A percentile compares a stretch with the other conserved stretches of the same genome.
phyloP scores from a whole-genome alignment of 768 basidiomycete genomes.

The Termitomyces sp. region DNA sequence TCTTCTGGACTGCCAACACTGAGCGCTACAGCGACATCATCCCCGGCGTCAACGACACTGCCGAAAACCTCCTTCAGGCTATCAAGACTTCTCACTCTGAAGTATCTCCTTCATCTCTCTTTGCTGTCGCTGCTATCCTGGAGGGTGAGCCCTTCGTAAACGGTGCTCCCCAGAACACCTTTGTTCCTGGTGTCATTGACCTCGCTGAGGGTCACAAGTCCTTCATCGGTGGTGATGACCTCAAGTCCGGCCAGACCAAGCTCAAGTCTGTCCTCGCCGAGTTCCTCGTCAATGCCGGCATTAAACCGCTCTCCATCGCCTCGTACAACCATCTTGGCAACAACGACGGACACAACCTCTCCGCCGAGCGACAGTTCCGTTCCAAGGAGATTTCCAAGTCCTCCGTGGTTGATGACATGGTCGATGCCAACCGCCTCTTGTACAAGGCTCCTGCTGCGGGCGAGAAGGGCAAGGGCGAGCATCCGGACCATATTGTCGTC shows the following conservation, averaged over 20 bases:
- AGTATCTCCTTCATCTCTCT: slow-evolving; percentile 94
- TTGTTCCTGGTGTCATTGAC: slow-evolving; percentile 90
- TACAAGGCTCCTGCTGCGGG: slow-evolving; percentile 78
- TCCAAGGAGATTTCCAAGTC: slow-evolving; percentile 99
- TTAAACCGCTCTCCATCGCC: slow-evolving; percentile 95
- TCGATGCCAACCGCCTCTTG: slow-evolving; percentile 80
- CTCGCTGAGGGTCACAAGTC: slow-evolving; percentile 85
- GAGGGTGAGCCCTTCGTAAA: slow-evolving; percentile 96
- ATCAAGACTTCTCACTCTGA: slow-evolving; percentile 86
- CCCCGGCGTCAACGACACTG: slow-evolving; percentile 92
- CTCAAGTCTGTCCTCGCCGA: slow-evolving; percentile 96
- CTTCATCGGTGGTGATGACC: slow-evolving; percentile 97
- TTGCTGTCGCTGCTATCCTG: slow-evolving; percentile 92
- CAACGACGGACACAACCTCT: slow-evolving; percentile 93
- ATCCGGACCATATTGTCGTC: slow-evolving; percentile 95
- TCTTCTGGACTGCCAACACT: slow-evolving; percentile 99
- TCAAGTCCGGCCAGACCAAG: slow-evolving; percentile 97
- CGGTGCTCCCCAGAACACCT: slow-evolving; percentile 98
- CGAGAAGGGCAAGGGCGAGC: slow-evolving; percentile 77
- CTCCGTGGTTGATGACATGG: slow-evolving; percentile 98
- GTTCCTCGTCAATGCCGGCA: slow-evolving; percentile 97
- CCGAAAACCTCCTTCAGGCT: slow-evolving; percentile 75
- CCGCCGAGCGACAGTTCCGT: slow-evolving; percentile 89
- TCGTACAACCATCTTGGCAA: slow-evolving; percentile 99
- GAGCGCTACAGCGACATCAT: slow-evolving; percentile 96